Conservation (phyloP, 495 filamentous ascomycete species). For the Trichoderma gamsii region DNA sequence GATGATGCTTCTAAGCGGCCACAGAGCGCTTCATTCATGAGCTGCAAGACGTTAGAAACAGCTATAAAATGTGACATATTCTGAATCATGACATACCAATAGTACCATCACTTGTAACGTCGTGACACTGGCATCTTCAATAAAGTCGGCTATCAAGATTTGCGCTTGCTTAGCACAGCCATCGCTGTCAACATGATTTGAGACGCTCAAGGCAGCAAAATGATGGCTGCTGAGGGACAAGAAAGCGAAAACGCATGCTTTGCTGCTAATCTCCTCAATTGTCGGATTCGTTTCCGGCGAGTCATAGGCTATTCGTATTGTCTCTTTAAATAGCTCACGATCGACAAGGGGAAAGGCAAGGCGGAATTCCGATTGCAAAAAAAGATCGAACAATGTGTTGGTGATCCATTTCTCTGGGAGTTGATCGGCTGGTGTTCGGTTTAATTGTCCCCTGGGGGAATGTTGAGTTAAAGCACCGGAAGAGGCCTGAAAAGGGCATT, state of each 20-base stretch:
- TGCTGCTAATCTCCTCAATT: conserved; percentile 17
- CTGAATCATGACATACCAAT: conserved; percentile 30
- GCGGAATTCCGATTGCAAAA: conserved; percentile 24
- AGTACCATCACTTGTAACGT: conserved; percentile 40
- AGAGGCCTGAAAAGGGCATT: neutral
- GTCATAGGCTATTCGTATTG: conserved; percentile 12
- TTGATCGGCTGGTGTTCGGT: neutral
- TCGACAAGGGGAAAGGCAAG: conserved; percentile 38
- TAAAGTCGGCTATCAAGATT: conserved; percentile 34
- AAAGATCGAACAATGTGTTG: conserved; percentile 6
- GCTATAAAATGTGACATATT: neutral
- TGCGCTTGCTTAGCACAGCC: conserved; percentile 33
- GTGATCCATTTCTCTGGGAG: neutral
- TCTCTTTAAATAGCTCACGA: conserved; percentile 27
- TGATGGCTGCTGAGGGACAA: conserved; percentile 27
- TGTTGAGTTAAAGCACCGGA: neutral
- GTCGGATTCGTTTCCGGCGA: neutral
- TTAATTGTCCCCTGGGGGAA: neutral
- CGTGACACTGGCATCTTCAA: conserved; percentile 38
- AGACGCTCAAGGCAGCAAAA: conserved; percentile 19
- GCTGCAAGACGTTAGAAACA: conserved; percentile 23
- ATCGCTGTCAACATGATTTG: conserved; percentile 35
- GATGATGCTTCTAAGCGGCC: conserved; percentile 42
- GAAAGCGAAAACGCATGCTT: conserved; percentile 44
- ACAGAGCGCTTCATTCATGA: conserved; percentile 37